phyloP scores from a whole-genome alignment of 2,329 filamentous ascomycete genomes.

The Pestalotiopsis sp. region DNA sequence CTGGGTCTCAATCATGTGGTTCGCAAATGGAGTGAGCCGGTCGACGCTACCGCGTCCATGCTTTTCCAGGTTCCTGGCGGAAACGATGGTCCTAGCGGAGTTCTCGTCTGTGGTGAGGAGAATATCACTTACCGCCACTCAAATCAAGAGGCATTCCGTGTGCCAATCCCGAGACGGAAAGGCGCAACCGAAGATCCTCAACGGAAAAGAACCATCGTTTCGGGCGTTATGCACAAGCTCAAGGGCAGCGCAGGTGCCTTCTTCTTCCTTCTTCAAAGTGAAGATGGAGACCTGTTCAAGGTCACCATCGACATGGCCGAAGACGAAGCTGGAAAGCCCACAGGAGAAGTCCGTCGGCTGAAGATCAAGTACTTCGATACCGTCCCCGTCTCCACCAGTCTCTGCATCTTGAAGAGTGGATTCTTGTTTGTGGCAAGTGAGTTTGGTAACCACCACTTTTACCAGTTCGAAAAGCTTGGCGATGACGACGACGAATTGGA shows the following conservation, averaged over 20 bases:
- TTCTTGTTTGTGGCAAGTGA: constrained; percentile 93
- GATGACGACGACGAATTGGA: constrained; percentile 92
- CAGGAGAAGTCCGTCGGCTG: constrained; percentile 78
- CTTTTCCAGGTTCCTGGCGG: constrained; percentile 96
- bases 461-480: constrained; percentile 95
- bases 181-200: constrained; percentile 91
- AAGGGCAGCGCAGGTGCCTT: constrained; percentile 82
- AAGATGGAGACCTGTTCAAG: constrained; percentile 98
- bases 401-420: constrained; percentile 93
- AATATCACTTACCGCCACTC: constrained; percentile 97
- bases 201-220: constrained; percentile 82
- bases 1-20: constrained; percentile 97
- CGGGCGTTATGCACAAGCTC: constrained; percentile 97
- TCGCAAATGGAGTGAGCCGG: constrained; percentile 91
- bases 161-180: constrained; percentile 84
- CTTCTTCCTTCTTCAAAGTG: constrained; percentile 94
- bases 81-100: constrained; percentile 89
- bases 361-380: constrained; percentile 99
- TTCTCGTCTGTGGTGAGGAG: constrained; percentile 92
- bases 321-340: constrained; percentile 76
- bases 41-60: constrained; percentile 85
- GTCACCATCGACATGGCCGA: constrained; percentile 90
- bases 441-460: constrained; percentile 91
- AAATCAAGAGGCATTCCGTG: constrained; percentile 85
- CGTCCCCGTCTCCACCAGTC: constrained; percentile 81